These are phyloP conservation scores for Talaromyces verruculosus DNA, from an alignment of 2,329 filamentous ascomycete species.

Conservation along the genomic window DNA sequence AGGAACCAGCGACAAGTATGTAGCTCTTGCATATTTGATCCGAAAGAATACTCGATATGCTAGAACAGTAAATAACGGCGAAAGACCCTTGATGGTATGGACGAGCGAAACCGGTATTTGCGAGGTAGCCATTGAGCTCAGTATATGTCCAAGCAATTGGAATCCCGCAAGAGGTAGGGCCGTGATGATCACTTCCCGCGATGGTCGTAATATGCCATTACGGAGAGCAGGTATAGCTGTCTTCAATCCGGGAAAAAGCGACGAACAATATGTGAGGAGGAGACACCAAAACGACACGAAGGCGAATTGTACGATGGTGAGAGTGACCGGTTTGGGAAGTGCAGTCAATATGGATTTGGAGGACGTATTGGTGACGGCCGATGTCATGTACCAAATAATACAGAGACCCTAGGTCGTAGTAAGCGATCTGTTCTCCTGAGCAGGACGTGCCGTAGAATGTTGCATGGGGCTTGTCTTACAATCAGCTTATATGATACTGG, in stretches of 20 bases:
- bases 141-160: slow-evolving; percentile 87
- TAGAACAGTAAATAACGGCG: slow-evolving; percentile 89
- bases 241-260: slow-evolving; percentile 68
- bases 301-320: slow-evolving; percentile 90
- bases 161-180: slow-evolving; percentile 91
- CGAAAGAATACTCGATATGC: slow-evolving; percentile 88
- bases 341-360: slow-evolving; percentile 95
- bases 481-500: slow-evolving; percentile 85
- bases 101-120: slow-evolving; percentile 96
- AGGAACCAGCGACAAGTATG: slow-evolving; percentile 86
- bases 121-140: slow-evolving; percentile 89
- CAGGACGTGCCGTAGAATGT: neutral
- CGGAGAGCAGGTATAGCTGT: slow-evolving; percentile 73
- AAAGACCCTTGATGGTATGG: slow-evolving; percentile 97
- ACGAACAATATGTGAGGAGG: slow-evolving; percentile 72
- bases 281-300: slow-evolving; percentile 90
- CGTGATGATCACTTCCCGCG: slow-evolving; percentile 75
- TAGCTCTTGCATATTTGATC: slow-evolving; percentile 81
- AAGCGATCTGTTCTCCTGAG: slow-evolving; percentile 24
- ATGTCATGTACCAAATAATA: slow-evolving; percentile 90
- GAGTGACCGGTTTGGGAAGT: slow-evolving; percentile 83
- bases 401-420: slow-evolving; percentile 68
- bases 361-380: slow-evolving; percentile 93
- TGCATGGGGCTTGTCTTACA: slow-evolving; percentile 54
- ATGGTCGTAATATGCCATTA: slow-evolving; percentile 79